These are phyloP conservation scores for Celoporthe dispersa DNA, from an alignment of 2,329 filamentous ascomycete genomes.

Conservation along the genomic window DNA sequence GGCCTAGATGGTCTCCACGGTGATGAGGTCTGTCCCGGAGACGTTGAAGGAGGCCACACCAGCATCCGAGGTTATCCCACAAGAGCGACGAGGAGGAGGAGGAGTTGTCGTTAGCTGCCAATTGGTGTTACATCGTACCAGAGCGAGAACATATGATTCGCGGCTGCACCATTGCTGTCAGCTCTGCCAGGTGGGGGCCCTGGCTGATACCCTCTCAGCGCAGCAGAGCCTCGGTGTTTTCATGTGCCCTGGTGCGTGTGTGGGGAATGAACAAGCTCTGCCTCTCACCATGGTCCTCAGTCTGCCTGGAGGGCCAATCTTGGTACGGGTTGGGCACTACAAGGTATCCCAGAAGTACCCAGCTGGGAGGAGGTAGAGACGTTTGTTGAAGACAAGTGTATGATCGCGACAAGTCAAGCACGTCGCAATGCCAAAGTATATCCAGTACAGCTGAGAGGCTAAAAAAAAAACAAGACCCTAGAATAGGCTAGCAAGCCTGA, in stretches of 20 bases:
- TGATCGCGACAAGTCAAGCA: too few species aligned
- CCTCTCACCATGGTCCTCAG: too few species aligned
- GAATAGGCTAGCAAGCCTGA: too few species aligned
- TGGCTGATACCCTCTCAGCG: not conserved
- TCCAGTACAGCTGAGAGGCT: too few species aligned
- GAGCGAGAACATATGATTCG: not conserved
- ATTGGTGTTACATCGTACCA: not conserved
- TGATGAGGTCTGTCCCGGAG: conserved; percentile 38
- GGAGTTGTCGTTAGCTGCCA: not conserved
- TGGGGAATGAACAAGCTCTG: not conserved
- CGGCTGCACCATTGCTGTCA: not conserved
- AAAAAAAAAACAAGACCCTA: too few species aligned
- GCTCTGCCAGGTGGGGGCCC: not conserved
- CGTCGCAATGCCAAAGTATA: too few species aligned
- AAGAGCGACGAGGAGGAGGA: not conserved
- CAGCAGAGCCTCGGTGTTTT: not conserved
- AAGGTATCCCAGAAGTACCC: too few species aligned
- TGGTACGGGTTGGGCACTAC: too few species aligned
- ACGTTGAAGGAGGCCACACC: conserved; percentile 52
- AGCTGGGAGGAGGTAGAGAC: too few species aligned
- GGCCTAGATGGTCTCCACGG: conserved; percentile 43
- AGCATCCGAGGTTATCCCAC: conserved; percentile 41
- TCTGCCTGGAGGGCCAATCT: too few species aligned
- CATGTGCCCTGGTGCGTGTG: not conserved
- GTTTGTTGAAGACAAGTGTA: too few species aligned